Base-by-base conservation (phyloP, 2,329 filamentous ascomycete species). In the Talaromyces sp. region DNA sequence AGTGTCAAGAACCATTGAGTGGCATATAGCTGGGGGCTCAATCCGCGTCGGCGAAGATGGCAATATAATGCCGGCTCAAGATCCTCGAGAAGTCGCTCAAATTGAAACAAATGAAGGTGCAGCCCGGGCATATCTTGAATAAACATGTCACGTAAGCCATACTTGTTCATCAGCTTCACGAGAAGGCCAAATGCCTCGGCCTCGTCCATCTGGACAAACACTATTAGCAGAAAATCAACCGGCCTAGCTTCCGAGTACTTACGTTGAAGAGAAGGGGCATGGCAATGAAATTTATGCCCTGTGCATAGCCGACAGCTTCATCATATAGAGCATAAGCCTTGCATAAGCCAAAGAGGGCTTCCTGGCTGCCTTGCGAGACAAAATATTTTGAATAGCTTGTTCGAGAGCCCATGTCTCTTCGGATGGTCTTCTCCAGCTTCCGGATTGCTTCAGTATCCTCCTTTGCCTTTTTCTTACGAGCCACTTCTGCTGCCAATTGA, bases 1-100 rank as follows among this genome's bases (percentile, higher is more conserved):
- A 99, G 82, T 0, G 95, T 99, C 55, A 99, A 83, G 77, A 99
- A 99, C 95, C 95, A 99, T 75, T 99, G 95, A 0, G 95, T 99
- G 51, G 95, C 95, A 72, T 99, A 99, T 9, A 99, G 82, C 71
- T 96, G 91, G 0, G 95, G 89, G 9, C 89, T 89, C 58, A 99
- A 95, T 65, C 91, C 88, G 59, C 90, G 86, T 61, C 95, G 88
- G 70, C 90, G 90, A 59, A 99, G 85, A 75, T 99, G 95, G 72
- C 93, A 97, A 77, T 96, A 97, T 7, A 99, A 80, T 2, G 93
- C 93, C 2, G 96, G 95, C 72, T 99, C 93, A 50, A 93, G 82
- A 68, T 99, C 95, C 76, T 99, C 95, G 29, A 99, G 81, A 21
- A 99, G 80, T 27, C 95, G 87, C 77, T 98, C 95, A 69, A 99